Percentiles rank a stretch among this genome's conserved stretches.
These are phyloP conservation scores for Botrytis aclada DNA, from an alignment of 2,329 filamentous ascomycete genomes.

Conservation along the genomic window DNA sequence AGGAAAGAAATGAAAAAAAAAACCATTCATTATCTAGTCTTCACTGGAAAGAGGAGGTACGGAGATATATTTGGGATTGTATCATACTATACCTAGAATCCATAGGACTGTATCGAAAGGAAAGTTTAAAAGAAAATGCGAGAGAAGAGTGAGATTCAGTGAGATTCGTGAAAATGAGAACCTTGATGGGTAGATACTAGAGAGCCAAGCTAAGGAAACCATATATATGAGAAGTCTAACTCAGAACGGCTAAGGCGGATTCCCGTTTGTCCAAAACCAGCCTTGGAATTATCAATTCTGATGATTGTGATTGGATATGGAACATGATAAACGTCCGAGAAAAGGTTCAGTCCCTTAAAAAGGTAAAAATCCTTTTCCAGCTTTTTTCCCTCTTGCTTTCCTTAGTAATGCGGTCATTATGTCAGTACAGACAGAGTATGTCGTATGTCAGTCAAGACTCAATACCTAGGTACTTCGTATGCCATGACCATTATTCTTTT, in stretches of 20 bases:
- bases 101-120: neutral
- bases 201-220: neutral
- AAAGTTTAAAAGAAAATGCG: neutral
- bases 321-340: neutral
- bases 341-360: neutral
- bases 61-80: neutral
- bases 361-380: neutral
- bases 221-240: neutral
- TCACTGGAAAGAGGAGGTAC: neutral
- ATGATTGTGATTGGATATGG: neutral
- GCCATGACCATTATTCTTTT: neutral
- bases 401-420: neutral
- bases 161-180: slow-evolving; percentile 7
- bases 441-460: too few relatives aligned
- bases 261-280: neutral
- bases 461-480: neutral
- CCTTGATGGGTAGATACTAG: slow-evolving; percentile 10
- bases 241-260: neutral
- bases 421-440: neutral
- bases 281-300: neutral
- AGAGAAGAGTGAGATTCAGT: neutral
- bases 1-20: neutral
- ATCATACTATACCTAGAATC: neutral
- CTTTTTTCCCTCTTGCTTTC: neutral
- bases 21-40: neutral